phyloP scores from a whole-genome alignment of 257 asterid species.

The Petunia axillaris region DNA sequence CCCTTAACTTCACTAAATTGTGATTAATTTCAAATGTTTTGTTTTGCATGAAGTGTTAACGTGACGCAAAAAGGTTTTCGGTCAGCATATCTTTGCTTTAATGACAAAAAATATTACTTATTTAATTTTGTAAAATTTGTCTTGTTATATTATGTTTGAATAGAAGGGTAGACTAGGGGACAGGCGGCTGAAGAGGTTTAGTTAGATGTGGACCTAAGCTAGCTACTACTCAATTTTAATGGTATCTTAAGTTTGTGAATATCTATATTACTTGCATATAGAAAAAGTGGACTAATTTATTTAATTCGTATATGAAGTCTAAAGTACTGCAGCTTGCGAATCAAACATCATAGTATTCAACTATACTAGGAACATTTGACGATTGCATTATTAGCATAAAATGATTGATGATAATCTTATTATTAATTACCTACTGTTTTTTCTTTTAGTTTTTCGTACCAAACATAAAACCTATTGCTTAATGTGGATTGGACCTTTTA shows the following conservation, averaged over 20 bases:
- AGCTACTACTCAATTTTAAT: not conserved
- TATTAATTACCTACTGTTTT: not conserved
- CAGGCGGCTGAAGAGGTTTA: constrained; percentile 6
- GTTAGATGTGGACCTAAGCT: not conserved
- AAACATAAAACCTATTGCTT: not conserved
- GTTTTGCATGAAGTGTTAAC: not conserved
- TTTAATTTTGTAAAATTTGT: not conserved
- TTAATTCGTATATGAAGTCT: not conserved
- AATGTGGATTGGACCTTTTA: not conserved
- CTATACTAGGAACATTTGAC: not conserved
- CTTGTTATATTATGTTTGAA: not conserved
- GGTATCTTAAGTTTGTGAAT: not conserved
- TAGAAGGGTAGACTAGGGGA: not conserved
- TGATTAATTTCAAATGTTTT: too few relatives aligned
- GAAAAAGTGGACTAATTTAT: not conserved
- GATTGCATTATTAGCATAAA: not conserved
- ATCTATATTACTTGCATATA: not conserved
- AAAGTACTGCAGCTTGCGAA: not conserved
- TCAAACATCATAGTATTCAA: constrained; percentile 4
- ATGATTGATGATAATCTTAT: not conserved
- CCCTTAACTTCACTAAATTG: not conserved
- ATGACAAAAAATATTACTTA: not conserved
- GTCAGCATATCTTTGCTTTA: not conserved
- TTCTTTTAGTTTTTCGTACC: not conserved
- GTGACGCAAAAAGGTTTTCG: not conserved